Evolutionary conservation across 345 rosid genomes (phyloP), one percentile per base, ranked within the genome.

Genomic region (Noccaea caerulescens): DNA sequence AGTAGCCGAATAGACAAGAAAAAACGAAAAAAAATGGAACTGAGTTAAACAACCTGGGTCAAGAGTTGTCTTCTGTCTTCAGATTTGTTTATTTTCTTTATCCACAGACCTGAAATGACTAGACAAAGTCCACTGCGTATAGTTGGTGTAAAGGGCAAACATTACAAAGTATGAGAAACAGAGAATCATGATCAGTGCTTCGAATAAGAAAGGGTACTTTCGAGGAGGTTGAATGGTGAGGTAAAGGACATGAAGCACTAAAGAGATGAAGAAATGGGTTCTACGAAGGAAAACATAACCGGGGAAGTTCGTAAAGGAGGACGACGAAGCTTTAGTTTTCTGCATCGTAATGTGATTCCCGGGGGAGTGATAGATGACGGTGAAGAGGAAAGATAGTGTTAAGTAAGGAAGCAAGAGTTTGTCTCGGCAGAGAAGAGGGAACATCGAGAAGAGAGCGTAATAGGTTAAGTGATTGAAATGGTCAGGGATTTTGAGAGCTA

Each of bases 371-470:
- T 79, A 80, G 45, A 92, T 76, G 76, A 88, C 71, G 73, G 80
- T 45, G 61, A 77, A 84, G 68, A 88, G 88, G 3, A 76, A 80
- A 65, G 69, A 72, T 25, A 88, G 63, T 42, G 84, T 82, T 39
- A 80, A 30, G 59, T 86, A 92, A 12, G 99, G 92, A 34, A 86
- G 75, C 64, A 82, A 73, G 83, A 92, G 85, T 66, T 84, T 81
- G 83, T 95, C 99, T 10, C 88, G 89, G 58, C 68, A 73, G 16
- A 95, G 80, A 80, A 95, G 98, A 65, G 98, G 99, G 76, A 89
- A 86, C 97, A 89, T 88, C 4, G 98, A 91, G 86, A 94, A 85
- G 74, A 91, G 81, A 13, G 86, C 96, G 42, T 80, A 83, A 72
- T 85, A 87, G 33, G 85, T 85, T 53, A 88, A 66, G 73, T 86